These are phyloP conservation scores for Trichoderma afroharzianum DNA, from an alignment of 2,329 filamentous ascomycete species.

Conservation along the genomic window DNA sequence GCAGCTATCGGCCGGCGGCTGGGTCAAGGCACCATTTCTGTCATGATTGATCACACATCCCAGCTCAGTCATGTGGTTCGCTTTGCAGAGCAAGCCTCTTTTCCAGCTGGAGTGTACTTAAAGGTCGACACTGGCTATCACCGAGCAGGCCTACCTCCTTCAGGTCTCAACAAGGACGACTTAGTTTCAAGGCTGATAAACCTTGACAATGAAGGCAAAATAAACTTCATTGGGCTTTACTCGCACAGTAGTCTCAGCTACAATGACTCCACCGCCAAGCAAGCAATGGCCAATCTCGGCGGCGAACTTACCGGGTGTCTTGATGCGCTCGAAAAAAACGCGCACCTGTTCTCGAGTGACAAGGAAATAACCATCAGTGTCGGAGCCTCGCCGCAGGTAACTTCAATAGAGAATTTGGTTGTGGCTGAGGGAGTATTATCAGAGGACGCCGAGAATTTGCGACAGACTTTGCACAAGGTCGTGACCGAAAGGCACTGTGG, in stretches of 20 bases:
- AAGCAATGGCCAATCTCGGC: not conserved
- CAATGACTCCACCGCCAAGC: not conserved
- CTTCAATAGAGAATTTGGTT: not conserved
- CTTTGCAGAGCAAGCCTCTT: not conserved
- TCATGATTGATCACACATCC: not conserved
- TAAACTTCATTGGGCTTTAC: not conserved
- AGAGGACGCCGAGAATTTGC: not conserved
- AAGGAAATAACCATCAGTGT: not conserved
- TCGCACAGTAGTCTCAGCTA: not conserved
- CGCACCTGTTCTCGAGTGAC: not conserved
- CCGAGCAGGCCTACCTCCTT: not conserved
- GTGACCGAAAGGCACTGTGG: not conserved
- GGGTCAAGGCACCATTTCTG: not conserved
- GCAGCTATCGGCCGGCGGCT: not conserved
- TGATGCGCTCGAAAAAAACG: not conserved
- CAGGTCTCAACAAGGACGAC: not conserved
- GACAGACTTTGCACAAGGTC: not conserved
- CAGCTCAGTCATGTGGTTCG: not conserved
- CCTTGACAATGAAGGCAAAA: not conserved
- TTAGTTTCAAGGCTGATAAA: not conserved
- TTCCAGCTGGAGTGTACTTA: not conserved
- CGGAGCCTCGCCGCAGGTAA: not conserved
- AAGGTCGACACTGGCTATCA: not conserved
- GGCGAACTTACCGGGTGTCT: not conserved
- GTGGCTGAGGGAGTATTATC: not conserved